Conservation (phyloP, 1,139 yeast genomes). For the Geotrichum reessii region DNA sequence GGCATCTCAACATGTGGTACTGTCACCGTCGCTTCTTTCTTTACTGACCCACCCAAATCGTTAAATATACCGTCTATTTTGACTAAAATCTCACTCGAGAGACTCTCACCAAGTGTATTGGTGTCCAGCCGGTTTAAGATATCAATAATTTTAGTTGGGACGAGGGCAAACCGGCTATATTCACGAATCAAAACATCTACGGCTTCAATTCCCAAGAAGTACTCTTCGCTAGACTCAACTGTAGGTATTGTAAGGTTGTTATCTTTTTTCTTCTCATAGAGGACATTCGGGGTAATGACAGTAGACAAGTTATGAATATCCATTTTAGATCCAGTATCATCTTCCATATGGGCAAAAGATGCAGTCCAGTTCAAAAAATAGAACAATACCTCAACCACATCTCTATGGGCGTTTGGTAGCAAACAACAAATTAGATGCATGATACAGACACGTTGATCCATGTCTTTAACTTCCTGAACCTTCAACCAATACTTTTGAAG, state of each 20-base stretch:
- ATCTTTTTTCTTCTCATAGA: constrained; percentile 39
- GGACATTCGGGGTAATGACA: constrained; percentile 87
- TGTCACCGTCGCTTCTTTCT: not conserved
- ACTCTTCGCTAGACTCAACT: constrained; percentile 53
- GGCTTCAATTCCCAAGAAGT: constrained; percentile 75
- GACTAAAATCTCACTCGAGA: not conserved
- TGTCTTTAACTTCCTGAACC: constrained; percentile 52
- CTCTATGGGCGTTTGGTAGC: constrained; percentile 78
- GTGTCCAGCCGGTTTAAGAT: constrained; percentile 21
- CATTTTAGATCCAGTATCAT: constrained; percentile 79
- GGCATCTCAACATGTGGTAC: constrained; percentile 6
- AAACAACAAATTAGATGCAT: constrained; percentile 70
- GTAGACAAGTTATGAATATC: constrained; percentile 93
- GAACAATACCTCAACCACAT: constrained; percentile 77
- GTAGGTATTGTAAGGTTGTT: not conserved
- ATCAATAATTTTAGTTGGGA: constrained; percentile 58
- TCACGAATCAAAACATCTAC: constrained; percentile 77
- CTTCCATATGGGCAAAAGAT: constrained; percentile 71
- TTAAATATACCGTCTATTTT: not conserved
- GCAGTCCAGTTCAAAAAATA: constrained; percentile 94
- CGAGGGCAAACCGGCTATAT: constrained; percentile 72
- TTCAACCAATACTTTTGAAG: constrained; percentile 77
- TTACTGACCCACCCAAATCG: not conserved
- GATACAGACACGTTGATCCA: constrained; percentile 47
- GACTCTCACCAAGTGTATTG: not conserved